Evolutionary conservation across 1,139 yeast species (phyloP).

Genomic region (Ogataea hybrid): DNA sequence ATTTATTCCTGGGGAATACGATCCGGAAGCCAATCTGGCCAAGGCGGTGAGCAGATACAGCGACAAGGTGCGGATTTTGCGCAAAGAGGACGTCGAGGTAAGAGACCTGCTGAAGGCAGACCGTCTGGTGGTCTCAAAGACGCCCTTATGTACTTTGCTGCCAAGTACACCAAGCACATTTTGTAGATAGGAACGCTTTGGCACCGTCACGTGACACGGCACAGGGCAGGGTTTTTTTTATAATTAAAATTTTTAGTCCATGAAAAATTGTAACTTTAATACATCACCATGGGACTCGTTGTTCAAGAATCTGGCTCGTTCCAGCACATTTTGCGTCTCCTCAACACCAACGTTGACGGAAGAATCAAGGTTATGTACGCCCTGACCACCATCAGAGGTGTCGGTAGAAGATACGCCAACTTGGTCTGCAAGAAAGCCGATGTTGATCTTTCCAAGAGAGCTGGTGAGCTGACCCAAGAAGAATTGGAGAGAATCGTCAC

Average conservation of each 20-base stretch:
- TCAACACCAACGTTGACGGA: conserved; percentile 99
- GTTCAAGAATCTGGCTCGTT: conserved; percentile 98
- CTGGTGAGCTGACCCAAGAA: conserved; percentile 99
- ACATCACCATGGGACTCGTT: conserved; percentile 56
- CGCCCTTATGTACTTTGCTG: conserved; percentile 59
- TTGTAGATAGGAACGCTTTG: conserved; percentile 8
- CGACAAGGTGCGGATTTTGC: conserved; percentile 58
- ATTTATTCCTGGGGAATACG: conserved; percentile 57
- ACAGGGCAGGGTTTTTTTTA: conserved; percentile 2
- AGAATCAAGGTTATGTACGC: conserved; percentile 99
- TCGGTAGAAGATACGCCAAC: conserved; percentile 99
- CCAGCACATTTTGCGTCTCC: conserved; percentile 99
- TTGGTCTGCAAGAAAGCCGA: conserved; percentile 99
- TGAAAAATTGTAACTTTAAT: conserved; percentile 10
- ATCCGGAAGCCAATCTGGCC: conserved; percentile 48
- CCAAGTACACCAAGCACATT: conserved; percentile 22
- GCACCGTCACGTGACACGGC: conserved; percentile 3
- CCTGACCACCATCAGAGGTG: conserved; percentile 99
- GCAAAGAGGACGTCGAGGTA: conserved; percentile 79
- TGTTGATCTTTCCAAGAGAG: conserved; percentile 97
- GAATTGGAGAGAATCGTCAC: conserved; percentile 99
- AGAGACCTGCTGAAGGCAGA: conserved; percentile 83
- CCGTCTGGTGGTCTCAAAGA: conserved; percentile 68
- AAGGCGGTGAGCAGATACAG: conserved; percentile 45
- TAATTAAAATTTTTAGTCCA: conserved; percentile 5